A percentile compares a stretch with the other conserved stretches of the same genome.
phyloP scores from a whole-genome alignment of 306 rosid species.

The Castanospermum australe region DNA sequence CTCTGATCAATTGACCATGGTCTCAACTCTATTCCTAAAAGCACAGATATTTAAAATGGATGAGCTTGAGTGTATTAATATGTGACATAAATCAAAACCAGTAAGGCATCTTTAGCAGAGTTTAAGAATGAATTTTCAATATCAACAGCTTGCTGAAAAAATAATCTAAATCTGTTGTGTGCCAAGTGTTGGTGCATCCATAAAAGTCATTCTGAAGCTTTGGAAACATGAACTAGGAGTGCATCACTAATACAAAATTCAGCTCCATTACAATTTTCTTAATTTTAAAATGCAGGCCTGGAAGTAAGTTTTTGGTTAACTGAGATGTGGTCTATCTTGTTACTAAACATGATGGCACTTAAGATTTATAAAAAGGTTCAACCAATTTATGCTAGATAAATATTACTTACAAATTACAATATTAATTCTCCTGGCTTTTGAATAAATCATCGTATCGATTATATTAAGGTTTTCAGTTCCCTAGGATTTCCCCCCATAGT shows the following conservation, averaged over 20 bases:
- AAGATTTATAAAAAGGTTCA: neutral
- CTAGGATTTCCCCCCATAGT: neutral
- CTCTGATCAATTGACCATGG: neutral
- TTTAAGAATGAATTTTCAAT: neutral
- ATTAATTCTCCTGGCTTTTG: neutral
- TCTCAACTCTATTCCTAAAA: constrained; percentile 7
- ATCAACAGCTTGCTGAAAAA: neutral
- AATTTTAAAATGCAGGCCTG: neutral
- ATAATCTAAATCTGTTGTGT: neutral
- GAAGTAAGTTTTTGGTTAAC: neutral
- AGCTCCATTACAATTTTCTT: neutral
- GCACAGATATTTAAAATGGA: neutral
- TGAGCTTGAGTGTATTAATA: neutral
- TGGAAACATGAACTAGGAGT: constrained; percentile 1
- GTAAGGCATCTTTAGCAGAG: neutral
- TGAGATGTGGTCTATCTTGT: neutral
- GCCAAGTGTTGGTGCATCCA: neutral
- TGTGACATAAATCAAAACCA: neutral
- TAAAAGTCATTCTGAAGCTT: neutral
- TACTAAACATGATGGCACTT: neutral
- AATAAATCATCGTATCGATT: neutral
- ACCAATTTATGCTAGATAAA: neutral
- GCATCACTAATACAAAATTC: neutral
- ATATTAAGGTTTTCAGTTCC: neutral
- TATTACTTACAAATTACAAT: neutral